Base-by-base conservation (phyloP, 768 basidiomycete genomes). In the Lactarius sp. region DNA sequence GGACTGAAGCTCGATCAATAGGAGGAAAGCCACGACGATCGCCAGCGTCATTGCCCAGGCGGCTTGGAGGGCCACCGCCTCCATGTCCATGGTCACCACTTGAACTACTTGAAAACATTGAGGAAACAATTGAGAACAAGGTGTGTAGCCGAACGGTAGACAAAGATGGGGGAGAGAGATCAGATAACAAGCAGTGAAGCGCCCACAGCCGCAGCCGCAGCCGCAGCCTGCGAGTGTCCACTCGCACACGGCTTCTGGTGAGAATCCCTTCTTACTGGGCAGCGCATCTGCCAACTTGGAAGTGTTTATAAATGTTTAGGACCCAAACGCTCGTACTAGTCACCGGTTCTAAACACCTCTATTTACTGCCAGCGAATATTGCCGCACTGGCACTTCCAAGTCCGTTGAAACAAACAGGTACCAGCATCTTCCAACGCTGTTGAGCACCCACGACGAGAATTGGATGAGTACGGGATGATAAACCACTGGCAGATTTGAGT, bases 41-140 rank as follows among this genome's bases (percentile, higher is more conserved):
- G 22, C 62, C 56, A 10, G 68, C 50, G 12, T 69, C 69, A 47
- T 47, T 47, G 20, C 9, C n/a, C 10, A 20, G 46, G 18, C 64
- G 41, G 14, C 42, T 42, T 22, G 20, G n/a, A 33, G 56, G 16
- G 50, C n/a, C 42, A 36, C 22, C 34, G 20, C 56, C 41, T 31
- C 41, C 56, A 44, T 31, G 42, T 14, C 39, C 42, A 6, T 16
- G 56, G 42, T 41, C 14, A 33, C 7, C 31, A 33, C 44, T 44
- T 33, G 53, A 54, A 22, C 20, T 54, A 27, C 10, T 39, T 41
- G 36, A 31, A 8, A 12, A 54, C 53, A 54, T 54, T 8, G 22
- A 27, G 47, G 13, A 49, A 4, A 49, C 10, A 1, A 13, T 10
- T 49, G 8, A 49, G 22, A n/a, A 22, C 2, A 22, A 27, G 3